Percentiles rank a stretch among this genome's conserved stretches.
Conservation (phyloP, 352 stramenopile species). For the Phytophthora crassamura region DNA sequence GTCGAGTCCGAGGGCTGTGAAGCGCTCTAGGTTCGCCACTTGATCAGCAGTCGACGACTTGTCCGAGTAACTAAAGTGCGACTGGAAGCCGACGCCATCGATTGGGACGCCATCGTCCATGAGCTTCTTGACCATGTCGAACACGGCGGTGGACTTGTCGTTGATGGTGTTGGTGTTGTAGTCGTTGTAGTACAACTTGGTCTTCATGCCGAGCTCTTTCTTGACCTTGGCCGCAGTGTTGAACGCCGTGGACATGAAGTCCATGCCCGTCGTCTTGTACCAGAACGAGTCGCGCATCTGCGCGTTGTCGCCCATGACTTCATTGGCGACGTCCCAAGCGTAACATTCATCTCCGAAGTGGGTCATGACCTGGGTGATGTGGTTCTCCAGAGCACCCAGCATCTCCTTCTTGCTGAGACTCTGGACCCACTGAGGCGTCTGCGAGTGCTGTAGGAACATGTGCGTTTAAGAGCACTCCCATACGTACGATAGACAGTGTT, state of each 20-base stretch:
- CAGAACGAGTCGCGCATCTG: conserved; percentile 37
- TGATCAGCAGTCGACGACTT: conserved; percentile 21
- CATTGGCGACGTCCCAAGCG: conserved; percentile 44
- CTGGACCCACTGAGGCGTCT: conserved; percentile 37
- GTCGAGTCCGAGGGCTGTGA: conserved; percentile 35
- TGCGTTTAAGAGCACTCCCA: not conserved
- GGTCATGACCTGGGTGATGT: conserved; percentile 42
- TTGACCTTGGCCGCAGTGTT: conserved; percentile 38
- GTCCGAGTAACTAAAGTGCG: conserved; percentile 18
- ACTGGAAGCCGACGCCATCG: conserved; percentile 36
- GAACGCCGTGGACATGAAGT: conserved; percentile 40
- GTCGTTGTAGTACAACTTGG: conserved; percentile 41
- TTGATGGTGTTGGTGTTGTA: conserved; percentile 44
- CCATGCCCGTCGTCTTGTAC: conserved; percentile 42
- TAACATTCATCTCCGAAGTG: conserved; percentile 42
- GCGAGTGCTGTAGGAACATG: conserved; percentile 24
- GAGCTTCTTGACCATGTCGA: conserved; percentile 30
- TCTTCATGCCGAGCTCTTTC: conserved; percentile 31
- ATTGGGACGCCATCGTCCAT: conserved; percentile 22
- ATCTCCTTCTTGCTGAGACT: conserved; percentile 31
- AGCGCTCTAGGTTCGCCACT: conserved; percentile 28
- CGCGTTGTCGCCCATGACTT: conserved; percentile 40
- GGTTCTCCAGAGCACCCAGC: conserved; percentile 37
- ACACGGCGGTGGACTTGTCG: conserved; percentile 35
- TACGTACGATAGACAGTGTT: no score